A percentile compares a stretch with the other conserved stretches of the same genome.
phyloP scores from a whole-genome alignment of 768 basidiomycete genomes.

The Udeniomyces megalosporus region DNA sequence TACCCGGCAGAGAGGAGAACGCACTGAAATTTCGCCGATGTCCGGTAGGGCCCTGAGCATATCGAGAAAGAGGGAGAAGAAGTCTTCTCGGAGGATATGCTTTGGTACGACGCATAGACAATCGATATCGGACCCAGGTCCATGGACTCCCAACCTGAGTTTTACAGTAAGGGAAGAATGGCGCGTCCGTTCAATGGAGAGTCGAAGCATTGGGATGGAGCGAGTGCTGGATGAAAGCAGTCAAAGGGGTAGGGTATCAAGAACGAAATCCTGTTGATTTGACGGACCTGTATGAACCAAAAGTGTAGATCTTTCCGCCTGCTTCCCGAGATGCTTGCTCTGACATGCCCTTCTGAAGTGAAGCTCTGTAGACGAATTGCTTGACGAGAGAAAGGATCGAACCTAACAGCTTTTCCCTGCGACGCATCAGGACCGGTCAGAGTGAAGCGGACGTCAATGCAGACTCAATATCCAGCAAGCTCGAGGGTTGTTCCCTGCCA shows the following conservation, averaged over 20 bases:
- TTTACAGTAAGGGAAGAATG: not conserved
- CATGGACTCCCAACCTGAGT: slow-evolving; percentile 73
- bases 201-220: not conserved
- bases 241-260: too few relatives aligned
- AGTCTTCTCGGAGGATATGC: slow-evolving; percentile 88
- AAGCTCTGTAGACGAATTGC: slow-evolving; percentile 75
- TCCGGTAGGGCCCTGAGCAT: slow-evolving; percentile 75
- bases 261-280: too few relatives aligned
- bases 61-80: slow-evolving; percentile 76
- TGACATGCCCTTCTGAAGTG: slow-evolving; percentile 62
- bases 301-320: slow-evolving; percentile 97
- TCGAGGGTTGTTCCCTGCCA: too few relatives aligned
- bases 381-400: slow-evolving; percentile 77
- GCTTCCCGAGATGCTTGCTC: slow-evolving; percentile 74
- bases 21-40: slow-evolving; percentile 72
- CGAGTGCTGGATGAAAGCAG: not conserved
- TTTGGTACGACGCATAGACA: slow-evolving; percentile 95
- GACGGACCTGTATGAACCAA: slow-evolving; percentile 66
- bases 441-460: too few relatives aligned
- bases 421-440: not conserved
- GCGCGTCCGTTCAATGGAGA: not conserved
- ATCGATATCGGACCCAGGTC: slow-evolving; percentile 91
- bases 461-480: too few relatives aligned
- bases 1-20: slow-evolving; percentile 27
- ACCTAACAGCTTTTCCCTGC: slow-evolving; percentile 81